Conservation (phyloP, 306 rosid genomes). For the Vigna trinervia region DNA sequence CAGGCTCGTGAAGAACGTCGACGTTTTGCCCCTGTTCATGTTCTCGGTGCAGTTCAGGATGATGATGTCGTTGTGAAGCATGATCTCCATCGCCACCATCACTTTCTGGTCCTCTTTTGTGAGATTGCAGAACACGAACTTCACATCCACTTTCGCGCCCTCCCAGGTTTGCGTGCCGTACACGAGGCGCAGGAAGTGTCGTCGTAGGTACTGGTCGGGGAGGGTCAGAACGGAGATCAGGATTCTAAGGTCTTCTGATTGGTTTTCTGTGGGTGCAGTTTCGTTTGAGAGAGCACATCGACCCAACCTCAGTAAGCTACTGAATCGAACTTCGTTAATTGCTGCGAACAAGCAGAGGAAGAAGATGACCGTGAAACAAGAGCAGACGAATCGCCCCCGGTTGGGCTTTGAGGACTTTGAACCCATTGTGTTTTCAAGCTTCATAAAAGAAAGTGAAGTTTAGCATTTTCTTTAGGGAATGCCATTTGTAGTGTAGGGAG, state of each 20-base stretch:
- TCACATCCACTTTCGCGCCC: slow-evolving; percentile 73
- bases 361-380: slow-evolving; percentile 58
- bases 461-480: not conserved
- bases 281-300: slow-evolving; percentile 46
- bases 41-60: slow-evolving; percentile 90
- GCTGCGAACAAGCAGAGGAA: slow-evolving; percentile 77
- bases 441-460: not conserved
- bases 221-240: slow-evolving; percentile 86
- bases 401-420: slow-evolving; percentile 50
- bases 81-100: slow-evolving; percentile 73
- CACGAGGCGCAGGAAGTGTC: slow-evolving; percentile 91
- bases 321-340: slow-evolving; percentile 70
- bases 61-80: slow-evolving; percentile 81
- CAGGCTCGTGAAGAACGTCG: slow-evolving; percentile 73
- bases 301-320: slow-evolving; percentile 50
- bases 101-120: slow-evolving; percentile 88
- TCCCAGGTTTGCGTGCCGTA: slow-evolving; percentile 69
- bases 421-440: slow-evolving; percentile 27
- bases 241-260: slow-evolving; percentile 57
- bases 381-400: slow-evolving; percentile 53
- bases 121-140: slow-evolving; percentile 88
- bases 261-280: not conserved
- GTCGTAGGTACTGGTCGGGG: slow-evolving; percentile 89
- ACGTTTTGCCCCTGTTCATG: slow-evolving; percentile 94
- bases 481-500: not conserved